Evolutionary conservation across 140 eudicot genomes (phyloP), one percentile per base, ranked within the genome.

Genomic region (Anethum foeniculum): DNA sequence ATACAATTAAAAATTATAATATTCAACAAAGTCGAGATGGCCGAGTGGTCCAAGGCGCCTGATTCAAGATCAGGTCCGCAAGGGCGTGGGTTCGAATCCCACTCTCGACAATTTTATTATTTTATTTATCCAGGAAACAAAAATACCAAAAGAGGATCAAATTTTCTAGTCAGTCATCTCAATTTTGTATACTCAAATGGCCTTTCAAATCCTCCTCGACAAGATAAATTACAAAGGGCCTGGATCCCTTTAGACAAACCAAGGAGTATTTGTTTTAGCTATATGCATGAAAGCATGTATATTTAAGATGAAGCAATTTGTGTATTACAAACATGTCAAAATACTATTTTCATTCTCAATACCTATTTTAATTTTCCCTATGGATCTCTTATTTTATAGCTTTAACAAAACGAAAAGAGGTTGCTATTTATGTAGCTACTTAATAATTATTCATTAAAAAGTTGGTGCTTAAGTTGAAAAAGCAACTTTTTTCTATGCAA

Each of bases 21-120:
- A 47, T 12, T 47, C 27, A 56, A 23, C 27, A 56, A 21, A 23
- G 30, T 58, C 30, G 97, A 89, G 87, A 92, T 94, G 96, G 96
- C 98, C 98, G 96, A 94, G 96, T 92, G 97, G 96, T 94, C 98
- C 89, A 94, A 92, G 98, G 98, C 97, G 95, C 97, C 97, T 89
- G 96, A 92, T 92, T 89, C 86, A 94, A 94, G 98, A 85, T 88
- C 96, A 89, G 95, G 97, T 90, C 96, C 96, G 95, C 88, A 92
- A 92, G 96, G 97, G 98, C 95, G 96, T 94, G 98, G 98, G 97
- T 94, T 94, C 93, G 85, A 94, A 92, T 92, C 96, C 93, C 95
- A 94, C 98, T 91, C 88, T 90, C 96, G 85, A 93, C 58, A 0
- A 0, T 39, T 13, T 12, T 44, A 8, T 44, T 0, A 1, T 44